Evolutionary conservation across 345 rosid genomes (phyloP), one percentile per base, ranked within the genome.

Genomic region (Mercurialis annua): DNA sequence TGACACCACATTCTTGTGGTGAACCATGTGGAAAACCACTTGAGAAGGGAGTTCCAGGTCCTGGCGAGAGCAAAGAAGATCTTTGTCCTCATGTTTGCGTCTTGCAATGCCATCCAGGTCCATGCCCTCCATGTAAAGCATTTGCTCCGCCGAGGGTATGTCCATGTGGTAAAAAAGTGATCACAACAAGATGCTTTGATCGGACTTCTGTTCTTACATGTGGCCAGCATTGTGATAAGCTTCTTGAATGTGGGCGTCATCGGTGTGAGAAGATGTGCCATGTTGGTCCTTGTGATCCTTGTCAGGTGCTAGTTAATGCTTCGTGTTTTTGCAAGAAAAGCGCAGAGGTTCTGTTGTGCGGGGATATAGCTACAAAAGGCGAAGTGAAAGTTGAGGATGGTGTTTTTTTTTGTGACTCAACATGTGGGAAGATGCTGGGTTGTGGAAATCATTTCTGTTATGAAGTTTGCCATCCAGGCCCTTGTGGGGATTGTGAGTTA

Each of bases 1-100:
- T 94, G 85, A 91, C 98, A 18, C 98, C 99, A 0, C 98, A 94
- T 80, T 94, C 98, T 5, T 94, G 99, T 62, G 98, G 99, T 34
- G 99, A 94, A 74, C 89, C 92, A 5, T 91, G 99, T 85, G 96
- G 96, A 57, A 94, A 91, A 87, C 90, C 81, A 10, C 86, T 94
- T 65, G 96, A 87, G 81, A 85, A 76, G 75, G 85, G 74, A 65
- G 55, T 75, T 48, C 69, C 60, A 3, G 67, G 59, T 48, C 67
- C 79, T 31, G 81, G 68, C 63, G 73, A 52, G 60, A 78, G 70
- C 58, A 71, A 76, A 47, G 96, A 90, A 67, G 84, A 86, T 79
- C 72, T 78, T 62, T 94, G 99, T 59, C 98, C 96, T 69, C 99
- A 91, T 76, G 62, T 76, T 68, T 94, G 99, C 79, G 97, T 94